Conservation (phyloP, 805 yeast genomes). For the Kodamaea lidongshanica region DNA sequence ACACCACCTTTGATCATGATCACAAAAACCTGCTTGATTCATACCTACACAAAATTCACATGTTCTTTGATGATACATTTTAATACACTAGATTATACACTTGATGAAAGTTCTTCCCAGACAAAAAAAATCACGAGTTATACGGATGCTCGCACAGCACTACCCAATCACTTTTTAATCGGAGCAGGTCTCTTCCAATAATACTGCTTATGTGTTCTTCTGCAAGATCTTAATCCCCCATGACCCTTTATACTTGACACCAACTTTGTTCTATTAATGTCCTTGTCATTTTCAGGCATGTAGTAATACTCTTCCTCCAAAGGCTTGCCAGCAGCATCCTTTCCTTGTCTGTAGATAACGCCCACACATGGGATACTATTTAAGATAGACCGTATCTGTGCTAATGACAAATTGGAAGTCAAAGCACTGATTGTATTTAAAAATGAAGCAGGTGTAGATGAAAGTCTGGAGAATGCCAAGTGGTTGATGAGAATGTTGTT, state of each 20-base stretch:
- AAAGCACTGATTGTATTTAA: conserved; percentile 56
- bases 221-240: conserved; percentile 76
- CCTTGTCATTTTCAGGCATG: conserved; percentile 74
- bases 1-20: too few relatives aligned
- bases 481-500: conserved; percentile 71
- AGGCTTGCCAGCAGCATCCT: conserved; percentile 94
- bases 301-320: conserved; percentile 93
- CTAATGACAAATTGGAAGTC: conserved; percentile 41
- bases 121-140: too few relatives aligned
- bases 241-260: conserved; percentile 77
- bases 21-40: too few relatives aligned
- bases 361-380: conserved; percentile 60
- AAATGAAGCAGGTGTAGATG: conserved; percentile 79
- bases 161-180: conserved; percentile 26
- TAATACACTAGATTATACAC: too few relatives aligned
- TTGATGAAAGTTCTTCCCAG: too few relatives aligned
- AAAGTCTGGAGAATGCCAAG: conserved; percentile 81
- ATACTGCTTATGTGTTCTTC: conserved; percentile 89
- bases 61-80: too few relatives aligned
- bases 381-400: conserved; percentile 41
- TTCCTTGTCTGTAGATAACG: conserved; percentile 81
- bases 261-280: conserved; percentile 58
- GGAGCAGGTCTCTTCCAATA: conserved; percentile 63
- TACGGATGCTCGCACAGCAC: too few relatives aligned
- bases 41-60: too few relatives aligned